Evolutionary conservation across 108 stramenopile genomes (phyloP).

Genomic region (Pseudonitzschia multiseries): DNA sequence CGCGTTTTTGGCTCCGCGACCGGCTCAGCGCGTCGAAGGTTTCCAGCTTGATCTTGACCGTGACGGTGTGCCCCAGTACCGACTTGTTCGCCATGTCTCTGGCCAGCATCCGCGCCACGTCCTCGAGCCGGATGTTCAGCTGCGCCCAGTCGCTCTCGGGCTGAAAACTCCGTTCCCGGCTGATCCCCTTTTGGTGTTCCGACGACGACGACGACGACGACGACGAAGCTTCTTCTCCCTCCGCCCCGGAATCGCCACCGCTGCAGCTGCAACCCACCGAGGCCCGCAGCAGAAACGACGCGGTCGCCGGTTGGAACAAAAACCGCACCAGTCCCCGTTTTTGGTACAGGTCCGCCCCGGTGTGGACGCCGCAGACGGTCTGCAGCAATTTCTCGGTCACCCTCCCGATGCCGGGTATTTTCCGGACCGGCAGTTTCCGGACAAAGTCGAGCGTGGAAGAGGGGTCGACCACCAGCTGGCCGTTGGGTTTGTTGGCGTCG

Average conservation of each 20-base stretch:
- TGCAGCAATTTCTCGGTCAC: slow-evolving; percentile 88
- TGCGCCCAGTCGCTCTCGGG: slow-evolving; percentile 54
- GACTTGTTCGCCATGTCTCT: slow-evolving; percentile 61
- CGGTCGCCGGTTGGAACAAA: slow-evolving; percentile 65
- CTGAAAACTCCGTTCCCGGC: slow-evolving; percentile 89
- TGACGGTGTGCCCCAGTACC: slow-evolving; percentile 66
- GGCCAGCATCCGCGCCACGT: slow-evolving; percentile 57
- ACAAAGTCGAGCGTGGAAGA: slow-evolving; percentile 69
- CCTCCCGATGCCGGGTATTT: slow-evolving; percentile 90
- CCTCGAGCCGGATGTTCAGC: slow-evolving; percentile 62
- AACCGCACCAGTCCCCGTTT: slow-evolving; percentile 61
- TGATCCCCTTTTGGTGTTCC: slow-evolving; percentile 76
- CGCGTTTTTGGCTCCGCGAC: slow-evolving; percentile 29
- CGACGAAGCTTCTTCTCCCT: slow-evolving; percentile 14
- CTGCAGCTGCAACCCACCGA: slow-evolving; percentile 59
- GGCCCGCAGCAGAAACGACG: slow-evolving; percentile 69
- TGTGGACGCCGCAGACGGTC: slow-evolving; percentile 65
- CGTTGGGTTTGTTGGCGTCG: slow-evolving; percentile 95
- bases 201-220: slow-evolving; percentile 22
- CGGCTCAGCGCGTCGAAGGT: slow-evolving; percentile 65
- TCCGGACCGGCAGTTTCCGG: slow-evolving; percentile 65
- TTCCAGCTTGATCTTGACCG: slow-evolving; percentile 83
- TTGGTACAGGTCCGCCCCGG: slow-evolving; percentile 79
- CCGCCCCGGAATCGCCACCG: background rate
- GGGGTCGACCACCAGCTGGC: slow-evolving; percentile 84